These are phyloP conservation scores for Morella rubra DNA, from an alignment of 306 rosid genomes.

Conservation along the genomic window DNA sequence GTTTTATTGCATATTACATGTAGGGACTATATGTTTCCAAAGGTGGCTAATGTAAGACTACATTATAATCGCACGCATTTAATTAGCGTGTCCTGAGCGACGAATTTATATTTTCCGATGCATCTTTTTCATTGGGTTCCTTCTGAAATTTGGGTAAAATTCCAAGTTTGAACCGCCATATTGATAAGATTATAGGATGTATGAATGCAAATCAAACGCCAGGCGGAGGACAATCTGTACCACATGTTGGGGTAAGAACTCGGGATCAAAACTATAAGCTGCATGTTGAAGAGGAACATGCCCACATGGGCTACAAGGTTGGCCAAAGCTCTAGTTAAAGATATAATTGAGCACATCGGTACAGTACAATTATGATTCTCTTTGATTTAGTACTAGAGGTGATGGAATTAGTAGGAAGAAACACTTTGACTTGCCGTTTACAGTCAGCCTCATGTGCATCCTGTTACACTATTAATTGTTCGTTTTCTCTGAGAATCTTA, in stretches of 20 bases:
- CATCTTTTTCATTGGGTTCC: not conserved
- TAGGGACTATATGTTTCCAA: constrained; percentile 29
- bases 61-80: not conserved
- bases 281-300: constrained; percentile 32
- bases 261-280: constrained; percentile 23
- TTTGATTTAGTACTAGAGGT: not conserved
- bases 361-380: constrained; percentile 20
- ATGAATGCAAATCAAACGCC: too few relatives aligned
- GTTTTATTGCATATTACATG: constrained; percentile 28
- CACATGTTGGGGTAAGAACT: not conserved
- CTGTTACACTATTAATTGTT: too few relatives aligned
- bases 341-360: constrained; percentile 8
- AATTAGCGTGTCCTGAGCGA: not conserved
- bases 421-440: too few relatives aligned
- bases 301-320: constrained; percentile 44
- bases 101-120: not conserved
- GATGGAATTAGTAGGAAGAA: not conserved
- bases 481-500: too few relatives aligned
- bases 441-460: too few relatives aligned
- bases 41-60: constrained; percentile 19
- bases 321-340: constrained; percentile 16
- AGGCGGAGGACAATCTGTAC: too few relatives aligned
- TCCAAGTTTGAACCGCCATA: too few relatives aligned
- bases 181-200: not conserved
- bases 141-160: not conserved